Conservation (phyloP, 2,329 filamentous ascomycete genomes). For the Neonectria magnoliae region DNA sequence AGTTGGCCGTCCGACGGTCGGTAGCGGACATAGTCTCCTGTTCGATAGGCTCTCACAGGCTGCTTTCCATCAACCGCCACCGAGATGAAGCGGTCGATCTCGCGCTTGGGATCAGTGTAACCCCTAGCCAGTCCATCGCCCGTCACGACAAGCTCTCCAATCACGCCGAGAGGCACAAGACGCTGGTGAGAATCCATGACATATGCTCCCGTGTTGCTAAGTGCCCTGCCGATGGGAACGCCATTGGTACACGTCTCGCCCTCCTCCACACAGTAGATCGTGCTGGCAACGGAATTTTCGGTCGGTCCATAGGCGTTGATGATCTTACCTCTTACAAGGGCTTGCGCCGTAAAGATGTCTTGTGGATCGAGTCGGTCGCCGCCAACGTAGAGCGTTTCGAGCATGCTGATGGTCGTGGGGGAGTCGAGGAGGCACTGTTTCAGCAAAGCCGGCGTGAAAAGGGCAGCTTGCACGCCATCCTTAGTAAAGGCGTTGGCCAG, state of each 20-base stretch:
- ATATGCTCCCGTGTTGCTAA: slow-evolving; percentile 35
- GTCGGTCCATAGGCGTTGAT: slow-evolving; percentile 33
- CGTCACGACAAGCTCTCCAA: slow-evolving; percentile 40
- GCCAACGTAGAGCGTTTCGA: slow-evolving; percentile 25
- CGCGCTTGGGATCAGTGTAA: not conserved
- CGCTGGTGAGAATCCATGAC: slow-evolving; percentile 39
- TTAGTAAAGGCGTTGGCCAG: not conserved
- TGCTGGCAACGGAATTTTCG: slow-evolving; percentile 29
- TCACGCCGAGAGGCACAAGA: slow-evolving; percentile 31
- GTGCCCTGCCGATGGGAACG: slow-evolving; percentile 32
- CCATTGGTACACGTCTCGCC: slow-evolving; percentile 23
- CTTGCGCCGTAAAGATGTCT: slow-evolving; percentile 11
- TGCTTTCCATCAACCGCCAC: not conserved
- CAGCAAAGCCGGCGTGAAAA: slow-evolving; percentile 31
- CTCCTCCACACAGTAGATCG: not conserved
- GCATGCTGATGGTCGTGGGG: slow-evolving; percentile 6
- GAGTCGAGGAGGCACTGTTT: slow-evolving; percentile 33
- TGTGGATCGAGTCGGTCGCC: slow-evolving; percentile 34
- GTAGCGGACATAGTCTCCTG: not conserved
- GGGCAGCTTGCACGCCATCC: not conserved
- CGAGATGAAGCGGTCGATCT: not conserved
- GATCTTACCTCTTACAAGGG: slow-evolving; percentile 3
- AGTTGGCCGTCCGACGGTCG: not conserved
- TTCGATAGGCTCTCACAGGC: not conserved
- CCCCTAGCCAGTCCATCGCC: slow-evolving; percentile 29